These are phyloP conservation scores for Musa acuminata DNA, from an alignment of 176 grass and related monocot species.

Conservation along the genomic window DNA sequence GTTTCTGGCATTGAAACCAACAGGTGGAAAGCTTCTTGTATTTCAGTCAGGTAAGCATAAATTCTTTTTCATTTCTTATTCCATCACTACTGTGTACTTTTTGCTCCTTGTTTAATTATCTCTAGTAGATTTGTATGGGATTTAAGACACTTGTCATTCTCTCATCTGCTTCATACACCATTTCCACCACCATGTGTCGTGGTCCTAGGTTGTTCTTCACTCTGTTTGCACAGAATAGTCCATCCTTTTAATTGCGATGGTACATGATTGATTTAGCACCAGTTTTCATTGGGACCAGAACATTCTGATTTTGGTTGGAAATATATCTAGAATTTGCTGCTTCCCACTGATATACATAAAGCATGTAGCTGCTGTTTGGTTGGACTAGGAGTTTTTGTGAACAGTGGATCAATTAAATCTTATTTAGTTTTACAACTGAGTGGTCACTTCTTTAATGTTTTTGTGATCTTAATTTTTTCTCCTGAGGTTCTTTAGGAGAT, in stretches of 20 bases:
- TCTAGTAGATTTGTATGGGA: background rate
- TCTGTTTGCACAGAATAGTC: no score
- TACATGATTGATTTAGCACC: no score
- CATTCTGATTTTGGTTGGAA: no score
- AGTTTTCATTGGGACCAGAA: no score
- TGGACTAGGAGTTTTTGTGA: background rate
- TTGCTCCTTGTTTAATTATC: background rate
- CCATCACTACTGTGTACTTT: background rate
- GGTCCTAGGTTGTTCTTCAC: no score
- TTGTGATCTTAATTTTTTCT: no score
- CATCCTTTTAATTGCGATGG: no score
- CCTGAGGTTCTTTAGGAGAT: no score
- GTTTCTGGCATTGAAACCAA: conserved; percentile 68
- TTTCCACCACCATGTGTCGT: no score
- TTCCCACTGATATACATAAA: no score
- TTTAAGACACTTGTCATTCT: background rate
- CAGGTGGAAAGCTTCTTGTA: conserved; percentile 83
- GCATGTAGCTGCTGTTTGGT: background rate
- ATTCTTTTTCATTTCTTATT: background rate
- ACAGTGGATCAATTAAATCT: background rate
- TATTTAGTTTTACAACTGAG: background rate
- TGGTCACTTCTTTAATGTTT: background rate
- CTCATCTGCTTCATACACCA: no score
- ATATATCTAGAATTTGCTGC: no score
- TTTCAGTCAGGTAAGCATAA: conserved; percentile 64